A percentile compares a stretch with the other conserved stretches of the same genome.
These are phyloP conservation scores for Vachellia pachyceras DNA, from an alignment of 306 rosid species.

Conservation along the genomic window DNA sequence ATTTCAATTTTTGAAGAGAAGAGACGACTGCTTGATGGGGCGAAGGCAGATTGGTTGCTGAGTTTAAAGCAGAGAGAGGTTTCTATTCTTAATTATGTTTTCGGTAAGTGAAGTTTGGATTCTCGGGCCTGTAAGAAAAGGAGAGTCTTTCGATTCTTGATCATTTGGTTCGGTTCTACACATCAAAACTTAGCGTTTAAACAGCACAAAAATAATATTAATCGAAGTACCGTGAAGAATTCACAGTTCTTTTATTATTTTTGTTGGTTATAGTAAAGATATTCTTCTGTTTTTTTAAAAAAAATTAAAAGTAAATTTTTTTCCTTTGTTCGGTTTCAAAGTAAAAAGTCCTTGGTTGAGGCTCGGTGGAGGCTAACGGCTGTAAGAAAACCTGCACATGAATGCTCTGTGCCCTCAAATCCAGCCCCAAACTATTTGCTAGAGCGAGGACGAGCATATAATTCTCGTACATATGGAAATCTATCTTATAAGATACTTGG, in stretches of 20 bases:
- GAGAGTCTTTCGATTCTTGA: conserved; percentile 15
- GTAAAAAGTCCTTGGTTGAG: neutral
- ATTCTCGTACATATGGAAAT: neutral
- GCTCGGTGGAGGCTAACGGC: neutral
- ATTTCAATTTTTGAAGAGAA: conserved; percentile 52
- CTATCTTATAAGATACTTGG: neutral
- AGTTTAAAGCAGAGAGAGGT: conserved; percentile 64
- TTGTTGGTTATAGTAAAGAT: neutral
- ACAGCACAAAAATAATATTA: conserved; percentile 1
- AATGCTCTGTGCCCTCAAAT: neutral
- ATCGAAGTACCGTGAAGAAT: neutral
- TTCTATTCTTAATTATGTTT: conserved; percentile 43
- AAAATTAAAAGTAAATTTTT: neutral
- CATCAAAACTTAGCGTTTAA: conserved; percentile 1
- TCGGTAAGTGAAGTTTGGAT: conserved; percentile 56
- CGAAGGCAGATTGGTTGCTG: conserved; percentile 53
- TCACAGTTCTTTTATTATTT: neutral
- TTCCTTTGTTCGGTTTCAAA: neutral
- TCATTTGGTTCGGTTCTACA: conserved; percentile 6
- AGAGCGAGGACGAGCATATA: neutral
- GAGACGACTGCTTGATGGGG: conserved; percentile 50
- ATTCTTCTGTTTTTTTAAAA: neutral
- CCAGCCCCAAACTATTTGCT: neutral
- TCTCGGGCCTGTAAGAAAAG: conserved; percentile 13
- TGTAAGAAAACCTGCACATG: neutral